Conservation (phyloP, 106 monocot species). For the Dioscorea dumetorum region DNA sequence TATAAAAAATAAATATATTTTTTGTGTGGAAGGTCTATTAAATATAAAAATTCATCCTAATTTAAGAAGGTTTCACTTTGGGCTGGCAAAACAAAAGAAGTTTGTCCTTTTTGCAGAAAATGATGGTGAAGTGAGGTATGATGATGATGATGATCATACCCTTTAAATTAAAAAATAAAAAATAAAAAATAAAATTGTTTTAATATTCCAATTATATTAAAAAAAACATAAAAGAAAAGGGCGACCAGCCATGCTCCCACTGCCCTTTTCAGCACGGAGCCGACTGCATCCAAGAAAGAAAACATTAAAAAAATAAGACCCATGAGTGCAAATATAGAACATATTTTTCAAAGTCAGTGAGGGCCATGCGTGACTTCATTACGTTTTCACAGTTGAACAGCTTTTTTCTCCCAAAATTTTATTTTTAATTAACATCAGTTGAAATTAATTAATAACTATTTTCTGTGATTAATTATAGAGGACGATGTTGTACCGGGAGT, state of each 20-base stretch:
- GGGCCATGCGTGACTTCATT: too few species aligned
- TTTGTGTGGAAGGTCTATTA: too few species aligned
- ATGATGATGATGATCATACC: background rate
- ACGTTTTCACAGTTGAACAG: too few species aligned
- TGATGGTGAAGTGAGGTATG: background rate
- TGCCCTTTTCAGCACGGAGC: constrained; percentile 8
- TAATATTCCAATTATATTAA: background rate
- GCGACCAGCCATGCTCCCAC: background rate
- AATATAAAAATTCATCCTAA: too few species aligned
- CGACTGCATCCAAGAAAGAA: constrained; percentile 3
- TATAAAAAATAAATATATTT: too few species aligned
- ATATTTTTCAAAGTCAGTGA: background rate
- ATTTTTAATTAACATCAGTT: too few species aligned
- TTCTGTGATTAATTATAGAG: too few species aligned
- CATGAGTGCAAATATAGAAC: background rate
- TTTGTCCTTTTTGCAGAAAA: background rate
- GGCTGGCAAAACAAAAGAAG: background rate
- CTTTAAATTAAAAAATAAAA: background rate
- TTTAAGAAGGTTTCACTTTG: too few species aligned
- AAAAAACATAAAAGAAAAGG: too few species aligned
- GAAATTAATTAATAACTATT: too few species aligned
- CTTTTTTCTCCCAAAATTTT: too few species aligned
- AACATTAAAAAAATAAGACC: background rate
- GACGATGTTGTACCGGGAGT: too few species aligned
- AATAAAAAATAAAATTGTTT: background rate